Evolutionary conservation across 495 filamentous ascomycete species (phyloP).

Genomic region (Bacidia gigantensis): DNA sequence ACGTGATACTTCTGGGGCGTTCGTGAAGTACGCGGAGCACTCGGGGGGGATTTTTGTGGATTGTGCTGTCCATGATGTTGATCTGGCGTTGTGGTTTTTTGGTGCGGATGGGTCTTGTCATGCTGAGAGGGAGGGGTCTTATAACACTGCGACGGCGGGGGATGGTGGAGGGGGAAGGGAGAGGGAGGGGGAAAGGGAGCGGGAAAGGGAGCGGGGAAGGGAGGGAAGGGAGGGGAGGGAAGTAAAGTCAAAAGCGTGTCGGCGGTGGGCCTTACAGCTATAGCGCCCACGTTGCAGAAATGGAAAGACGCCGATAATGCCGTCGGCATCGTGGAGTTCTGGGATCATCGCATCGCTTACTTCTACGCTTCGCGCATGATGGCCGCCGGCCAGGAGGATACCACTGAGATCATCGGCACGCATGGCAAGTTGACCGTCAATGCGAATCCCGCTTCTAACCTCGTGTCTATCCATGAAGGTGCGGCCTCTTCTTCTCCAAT

Average conservation of each 20-base stretch:
- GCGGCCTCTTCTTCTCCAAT: not conserved
- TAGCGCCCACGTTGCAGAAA: slow-evolving; percentile 44
- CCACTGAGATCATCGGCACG: slow-evolving; percentile 51
- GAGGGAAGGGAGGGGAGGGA: not conserved
- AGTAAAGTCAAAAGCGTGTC: slow-evolving; percentile 33
- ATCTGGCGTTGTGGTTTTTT: slow-evolving; percentile 45
- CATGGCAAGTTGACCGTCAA: slow-evolving; percentile 46
- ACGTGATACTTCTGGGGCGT: slow-evolving; percentile 41
- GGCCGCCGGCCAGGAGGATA: slow-evolving; percentile 49
- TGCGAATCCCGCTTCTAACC: slow-evolving; percentile 34
- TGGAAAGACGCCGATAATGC: slow-evolving; percentile 50
- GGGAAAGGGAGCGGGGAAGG: not conserved
- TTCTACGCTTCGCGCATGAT: slow-evolving; percentile 49
- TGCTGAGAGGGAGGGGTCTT: too few relatives aligned
- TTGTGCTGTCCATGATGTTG: slow-evolving; percentile 45
- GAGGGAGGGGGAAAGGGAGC: too few relatives aligned
- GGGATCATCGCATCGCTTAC: slow-evolving; percentile 45
- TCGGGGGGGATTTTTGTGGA: slow-evolving; percentile 50
- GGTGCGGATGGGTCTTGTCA: slow-evolving; percentile 27
- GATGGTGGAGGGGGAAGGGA: too few relatives aligned
- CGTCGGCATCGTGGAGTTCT: slow-evolving; percentile 50
- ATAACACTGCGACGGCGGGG: too few relatives aligned
- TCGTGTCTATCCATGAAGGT: slow-evolving; percentile 33
- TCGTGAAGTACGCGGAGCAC: slow-evolving; percentile 41
- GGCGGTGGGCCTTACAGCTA: slow-evolving; percentile 43